Evolutionary conservation across 2,329 filamentous ascomycete genomes (phyloP), one percentile per base, ranked within the genome.

Genomic region (Beauveria bassiana): DNA sequence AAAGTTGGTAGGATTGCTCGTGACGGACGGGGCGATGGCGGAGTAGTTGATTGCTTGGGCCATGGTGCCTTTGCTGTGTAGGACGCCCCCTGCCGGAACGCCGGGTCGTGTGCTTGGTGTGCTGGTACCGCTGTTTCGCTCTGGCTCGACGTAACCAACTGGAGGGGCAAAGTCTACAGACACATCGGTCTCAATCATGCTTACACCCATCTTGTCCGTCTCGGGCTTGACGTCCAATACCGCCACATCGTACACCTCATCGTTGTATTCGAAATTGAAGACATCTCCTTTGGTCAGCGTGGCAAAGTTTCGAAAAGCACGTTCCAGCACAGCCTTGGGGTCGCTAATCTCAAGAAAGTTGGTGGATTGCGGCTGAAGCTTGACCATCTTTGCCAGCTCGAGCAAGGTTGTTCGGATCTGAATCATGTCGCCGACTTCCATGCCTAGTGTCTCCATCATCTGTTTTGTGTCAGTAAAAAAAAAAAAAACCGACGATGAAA

Each of bases 31-130:
- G 0, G 92, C 91, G 66, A 99, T 96, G 38, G 92, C 85, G 58
- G 86, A 84, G 75, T 98, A 99, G 79, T 97, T 97, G 79, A 99
- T 98, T n/a, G 91, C 86, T 69, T 96, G 91, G 0, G 95, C 93
- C 95, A 99, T 99, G 64, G 88, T 93, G 12, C 95, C 95, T 68
- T 96, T 90, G 64, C 81, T 86, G 73, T 96, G 92, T 26, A 97
- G 74, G 18, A 89, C 77, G 5, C 93, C 91, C 31, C 91, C 89
- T 1, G 84, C 78, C 8, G 88, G 87, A 63, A 89, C 73, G 14
- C 85, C 85, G 61, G 84, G 83, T 1, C 81, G 78, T 4, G 75
- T 79, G 69, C 89, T 95, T 56, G 93, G 92, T 18, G 93, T 96
- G 75, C 87, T 93, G 20, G 91, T 93, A n/a, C 93, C 93, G 67